Conservation (phyloP, 306 rosid genomes). For the Heteromeles arbutifolia region DNA sequence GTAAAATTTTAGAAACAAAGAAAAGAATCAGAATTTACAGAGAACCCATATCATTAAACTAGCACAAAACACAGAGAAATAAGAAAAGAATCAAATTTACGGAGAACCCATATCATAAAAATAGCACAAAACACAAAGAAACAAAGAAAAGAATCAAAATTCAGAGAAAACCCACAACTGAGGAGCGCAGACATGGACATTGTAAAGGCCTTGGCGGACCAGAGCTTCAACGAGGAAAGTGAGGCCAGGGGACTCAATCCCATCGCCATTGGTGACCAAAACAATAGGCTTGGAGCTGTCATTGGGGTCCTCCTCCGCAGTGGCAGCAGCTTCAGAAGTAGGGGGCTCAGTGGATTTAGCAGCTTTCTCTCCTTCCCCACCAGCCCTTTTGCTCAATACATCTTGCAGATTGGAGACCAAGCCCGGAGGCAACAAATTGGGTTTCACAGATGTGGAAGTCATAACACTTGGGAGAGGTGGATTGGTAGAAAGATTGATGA, state of each 20-base stretch:
- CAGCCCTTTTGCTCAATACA: slow-evolving; percentile 19
- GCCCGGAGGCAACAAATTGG: slow-evolving; percentile 75
- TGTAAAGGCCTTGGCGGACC: slow-evolving; percentile 59
- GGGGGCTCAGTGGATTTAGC: slow-evolving; percentile 33
- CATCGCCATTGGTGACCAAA: slow-evolving; percentile 67
- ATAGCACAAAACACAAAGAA: neutral
- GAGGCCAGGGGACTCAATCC: slow-evolving; percentile 78
- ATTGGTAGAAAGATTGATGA: neutral
- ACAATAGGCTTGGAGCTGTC: slow-evolving; percentile 58
- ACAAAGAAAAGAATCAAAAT: neutral
- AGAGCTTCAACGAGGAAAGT: slow-evolving; percentile 72
- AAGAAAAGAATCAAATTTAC: neutral
- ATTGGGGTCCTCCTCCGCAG: slow-evolving; percentile 8
- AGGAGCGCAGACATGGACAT: slow-evolving; percentile 94
- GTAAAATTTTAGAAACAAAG: neutral
- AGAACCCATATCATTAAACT: slow-evolving; percentile 33
- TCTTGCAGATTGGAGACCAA: slow-evolving; percentile 87
- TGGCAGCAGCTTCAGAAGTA: slow-evolving; percentile 18
- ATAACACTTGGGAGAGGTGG: slow-evolving; percentile 1
- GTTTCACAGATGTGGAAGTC: slow-evolving; percentile 47
- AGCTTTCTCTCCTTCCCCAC: slow-evolving; percentile 22
- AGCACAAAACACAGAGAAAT: neutral
- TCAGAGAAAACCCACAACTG: slow-evolving; percentile 69
- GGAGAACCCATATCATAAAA: slow-evolving; percentile 38
- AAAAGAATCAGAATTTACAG: neutral